Percentiles rank a stretch among this genome's conserved stretches.
Conservation (phyloP, 1,284 basidiomycete species). For the Ceratobasidium sp. region DNA sequence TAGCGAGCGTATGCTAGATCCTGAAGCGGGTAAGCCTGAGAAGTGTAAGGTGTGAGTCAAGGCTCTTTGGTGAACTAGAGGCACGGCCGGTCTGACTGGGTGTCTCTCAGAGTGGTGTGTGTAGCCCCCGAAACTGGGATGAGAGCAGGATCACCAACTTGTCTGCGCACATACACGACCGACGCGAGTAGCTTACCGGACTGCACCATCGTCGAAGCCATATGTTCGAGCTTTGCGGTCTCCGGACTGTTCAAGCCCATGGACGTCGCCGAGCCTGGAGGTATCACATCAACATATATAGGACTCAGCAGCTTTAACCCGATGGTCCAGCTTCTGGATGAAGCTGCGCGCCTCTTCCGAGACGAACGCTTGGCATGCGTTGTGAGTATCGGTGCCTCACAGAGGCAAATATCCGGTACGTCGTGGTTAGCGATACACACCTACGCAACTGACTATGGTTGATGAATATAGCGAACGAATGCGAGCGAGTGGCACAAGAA, state of each 20-base stretch:
- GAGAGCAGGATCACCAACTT: not conserved
- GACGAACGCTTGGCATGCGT: not conserved
- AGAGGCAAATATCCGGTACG: not conserved
- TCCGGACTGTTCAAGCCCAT: slow-evolving; percentile 18
- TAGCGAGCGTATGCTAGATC: not conserved
- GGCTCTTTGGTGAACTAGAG: not conserved
- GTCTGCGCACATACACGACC: not conserved
- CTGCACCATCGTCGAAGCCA: slow-evolving; percentile 19
- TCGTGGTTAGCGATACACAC: not conserved
- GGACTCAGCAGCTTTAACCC: not conserved
- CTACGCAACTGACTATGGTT: too few species aligned
- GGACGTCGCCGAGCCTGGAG: not conserved
- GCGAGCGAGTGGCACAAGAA: slow-evolving; percentile 6
- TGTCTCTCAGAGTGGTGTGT: not conserved
- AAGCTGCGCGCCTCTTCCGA: not conserved
- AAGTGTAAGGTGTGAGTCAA: slow-evolving; percentile 14
- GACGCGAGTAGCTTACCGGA: not conserved
- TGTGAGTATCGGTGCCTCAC: not conserved
- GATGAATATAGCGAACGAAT: too few species aligned
- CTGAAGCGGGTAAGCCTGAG: too few species aligned
- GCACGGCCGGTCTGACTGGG: not conserved
- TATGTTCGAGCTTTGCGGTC: not conserved
- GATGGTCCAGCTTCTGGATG: not conserved
- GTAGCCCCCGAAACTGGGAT: not conserved
- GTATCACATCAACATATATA: not conserved